phyloP scores from a whole-genome alignment of 2,329 filamentous ascomycete species.

The Calonectria montana region DNA sequence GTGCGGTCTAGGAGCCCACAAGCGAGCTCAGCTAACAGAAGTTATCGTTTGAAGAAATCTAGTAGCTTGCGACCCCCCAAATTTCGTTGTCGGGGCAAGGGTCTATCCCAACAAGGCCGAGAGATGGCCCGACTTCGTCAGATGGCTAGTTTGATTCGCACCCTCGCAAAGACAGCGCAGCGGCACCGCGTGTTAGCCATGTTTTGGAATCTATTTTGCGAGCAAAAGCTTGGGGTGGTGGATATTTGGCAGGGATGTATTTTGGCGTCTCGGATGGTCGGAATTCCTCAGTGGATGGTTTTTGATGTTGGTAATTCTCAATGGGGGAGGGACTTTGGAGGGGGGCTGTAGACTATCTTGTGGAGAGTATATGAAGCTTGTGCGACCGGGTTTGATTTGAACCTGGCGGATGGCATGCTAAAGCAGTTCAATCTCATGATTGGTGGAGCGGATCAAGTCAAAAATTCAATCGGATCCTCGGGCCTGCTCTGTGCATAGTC shows the following conservation, averaged over 20 bases:
- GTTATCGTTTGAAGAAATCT: conserved; percentile 13
- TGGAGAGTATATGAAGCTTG: conserved; percentile 27
- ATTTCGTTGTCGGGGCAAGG: conserved; percentile 24
- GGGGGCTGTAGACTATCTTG: conserved; percentile 32
- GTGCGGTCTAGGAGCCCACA: conserved; percentile 44
- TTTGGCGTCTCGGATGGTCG: conserved; percentile 43
- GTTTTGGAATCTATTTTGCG: conserved; percentile 40
- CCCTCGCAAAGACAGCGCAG: conserved; percentile 20
- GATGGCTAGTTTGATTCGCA: conserved; percentile 12
- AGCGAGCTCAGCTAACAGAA: conserved; percentile 34
- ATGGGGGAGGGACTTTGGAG: conserved; percentile 13
- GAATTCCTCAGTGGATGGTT: conserved; percentile 39
- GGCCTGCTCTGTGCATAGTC: background rate
- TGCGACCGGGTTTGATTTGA: conserved; percentile 7
- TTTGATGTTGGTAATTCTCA: conserved; percentile 39
- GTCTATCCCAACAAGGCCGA: conserved; percentile 3
- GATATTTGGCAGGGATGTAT: conserved; percentile 38
- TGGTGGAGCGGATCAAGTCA: conserved; percentile 1
- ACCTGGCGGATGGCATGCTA: background rate
- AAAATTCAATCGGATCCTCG: conserved; percentile 17
- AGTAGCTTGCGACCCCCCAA: conserved; percentile 10
- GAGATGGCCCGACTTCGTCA: background rate
- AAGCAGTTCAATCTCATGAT: conserved; percentile 8
- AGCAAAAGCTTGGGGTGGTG: conserved; percentile 42
- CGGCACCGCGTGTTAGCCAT: conserved; percentile 27